Percentiles rank a stretch among this genome's conserved stretches.
Evolutionary conservation across 2,329 filamentous ascomycete species (phyloP).

Genomic region (Myriosclerotinia curreyana): DNA sequence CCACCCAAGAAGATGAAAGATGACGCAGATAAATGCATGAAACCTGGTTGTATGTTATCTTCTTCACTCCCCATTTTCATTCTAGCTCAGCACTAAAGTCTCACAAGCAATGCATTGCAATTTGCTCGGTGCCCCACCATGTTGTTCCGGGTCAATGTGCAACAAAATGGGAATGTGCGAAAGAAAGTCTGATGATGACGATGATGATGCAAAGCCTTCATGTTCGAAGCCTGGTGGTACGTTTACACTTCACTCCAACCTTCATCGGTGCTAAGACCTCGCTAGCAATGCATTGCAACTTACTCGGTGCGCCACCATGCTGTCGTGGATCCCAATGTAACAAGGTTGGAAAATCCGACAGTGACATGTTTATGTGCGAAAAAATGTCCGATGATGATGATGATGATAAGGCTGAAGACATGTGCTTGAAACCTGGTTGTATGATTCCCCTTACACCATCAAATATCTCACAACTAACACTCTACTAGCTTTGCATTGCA

Average conservation of each 20-base stretch:
- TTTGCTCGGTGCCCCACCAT: background rate
- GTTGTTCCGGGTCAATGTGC: background rate
- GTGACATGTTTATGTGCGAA: background rate
- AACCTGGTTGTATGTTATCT: background rate
- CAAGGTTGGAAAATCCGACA: background rate
- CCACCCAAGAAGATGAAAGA: background rate
- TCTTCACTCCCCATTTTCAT: background rate
- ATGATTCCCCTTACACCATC: background rate
- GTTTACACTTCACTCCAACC: background rate
- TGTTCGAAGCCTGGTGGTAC: background rate
- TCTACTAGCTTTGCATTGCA: background rate
- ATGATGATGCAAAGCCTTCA: too few species aligned
- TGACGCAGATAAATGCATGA: background rate
- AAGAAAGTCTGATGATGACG: background rate
- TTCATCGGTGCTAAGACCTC: background rate
- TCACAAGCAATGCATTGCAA: background rate
- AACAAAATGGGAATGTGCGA: conserved; percentile 1
- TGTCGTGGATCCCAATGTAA: background rate
- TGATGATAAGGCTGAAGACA: background rate
- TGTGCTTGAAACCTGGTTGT: conserved; percentile 1
- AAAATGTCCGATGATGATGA: background rate
- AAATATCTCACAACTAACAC: background rate
- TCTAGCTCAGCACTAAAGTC: background rate
- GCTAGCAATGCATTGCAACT: background rate
- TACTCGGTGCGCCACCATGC: conserved; percentile 1